These are phyloP conservation scores for Elsinoe necatrix DNA, from an alignment of 2,329 filamentous ascomycete genomes.

Conservation along the genomic window DNA sequence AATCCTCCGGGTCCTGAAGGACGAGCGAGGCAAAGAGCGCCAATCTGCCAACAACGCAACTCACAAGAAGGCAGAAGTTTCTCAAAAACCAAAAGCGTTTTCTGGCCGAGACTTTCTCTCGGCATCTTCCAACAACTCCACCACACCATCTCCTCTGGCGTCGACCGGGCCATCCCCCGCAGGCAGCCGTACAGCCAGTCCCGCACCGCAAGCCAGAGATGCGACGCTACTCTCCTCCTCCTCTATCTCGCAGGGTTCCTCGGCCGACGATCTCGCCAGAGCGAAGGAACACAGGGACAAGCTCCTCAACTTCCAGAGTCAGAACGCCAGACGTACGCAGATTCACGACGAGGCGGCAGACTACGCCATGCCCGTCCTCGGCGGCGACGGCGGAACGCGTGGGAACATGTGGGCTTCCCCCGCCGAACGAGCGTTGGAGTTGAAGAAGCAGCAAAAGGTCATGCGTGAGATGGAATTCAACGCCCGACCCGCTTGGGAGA, in stretches of 20 bases:
- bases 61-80: slow-evolving; percentile 58
- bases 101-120: slow-evolving; percentile 32
- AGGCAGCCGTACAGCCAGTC: slow-evolving; percentile 17
- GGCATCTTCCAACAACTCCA: slow-evolving; percentile 27
- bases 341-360: slow-evolving; percentile 80
- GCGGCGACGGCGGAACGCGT: slow-evolving; percentile 31
- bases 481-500: slow-evolving; percentile 78
- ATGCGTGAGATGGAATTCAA: slow-evolving; percentile 82
- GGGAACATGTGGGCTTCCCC: slow-evolving; percentile 73
- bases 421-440: slow-evolving; percentile 69
- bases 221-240: slow-evolving; percentile 19
- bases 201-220: neutral
- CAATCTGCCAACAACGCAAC: slow-evolving; percentile 71
- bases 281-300: slow-evolving; percentile 74
- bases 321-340: slow-evolving; percentile 75
- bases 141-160: slow-evolving; percentile 31
- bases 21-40: slow-evolving; percentile 78
- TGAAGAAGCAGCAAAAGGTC: slow-evolving; percentile 78
- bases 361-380: slow-evolving; percentile 53
- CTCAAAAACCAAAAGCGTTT: slow-evolving; percentile 32
- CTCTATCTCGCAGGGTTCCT: slow-evolving; percentile 27
- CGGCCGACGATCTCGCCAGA: slow-evolving; percentile 54
- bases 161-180: slow-evolving; percentile 21
- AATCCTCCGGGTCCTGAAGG: slow-evolving; percentile 75
- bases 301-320: slow-evolving; percentile 71